Conservation (phyloP, 176 grass and related monocot species). For the Hordeum marinum region DNA sequence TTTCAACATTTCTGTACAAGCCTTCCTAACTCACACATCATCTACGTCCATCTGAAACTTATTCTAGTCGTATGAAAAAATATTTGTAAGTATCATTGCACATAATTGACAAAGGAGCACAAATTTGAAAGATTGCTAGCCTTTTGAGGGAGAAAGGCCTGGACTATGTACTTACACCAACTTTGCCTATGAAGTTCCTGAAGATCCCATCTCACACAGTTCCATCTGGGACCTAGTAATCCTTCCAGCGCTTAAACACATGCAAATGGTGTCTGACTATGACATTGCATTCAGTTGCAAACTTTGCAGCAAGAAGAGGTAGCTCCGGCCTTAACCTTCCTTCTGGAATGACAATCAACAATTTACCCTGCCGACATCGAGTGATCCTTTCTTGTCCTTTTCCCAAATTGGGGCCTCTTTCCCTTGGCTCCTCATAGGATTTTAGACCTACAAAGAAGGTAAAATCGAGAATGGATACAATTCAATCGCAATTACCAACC, state of each 20-base stretch:
- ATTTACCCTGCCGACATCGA: not conserved
- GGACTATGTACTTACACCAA: not conserved
- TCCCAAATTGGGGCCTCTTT: not conserved
- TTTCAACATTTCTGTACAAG: not conserved
- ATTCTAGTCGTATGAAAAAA: not conserved
- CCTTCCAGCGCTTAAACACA: not conserved
- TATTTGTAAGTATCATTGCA: not conserved
- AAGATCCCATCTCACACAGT: not conserved
- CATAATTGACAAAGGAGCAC: not conserved
- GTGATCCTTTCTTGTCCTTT: not conserved
- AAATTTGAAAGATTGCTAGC: not conserved
- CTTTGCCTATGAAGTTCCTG: not conserved
- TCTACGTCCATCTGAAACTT: not conserved
- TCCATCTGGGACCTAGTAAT: not conserved
- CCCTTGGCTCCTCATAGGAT: not conserved
- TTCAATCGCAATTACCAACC: not conserved
- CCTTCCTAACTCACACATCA: not conserved
- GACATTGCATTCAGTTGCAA: conserved; percentile 9
- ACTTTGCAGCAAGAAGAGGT: conserved; percentile 11
- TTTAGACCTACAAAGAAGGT: not conserved
- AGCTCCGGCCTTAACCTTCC: not conserved
- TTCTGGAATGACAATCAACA: not conserved
- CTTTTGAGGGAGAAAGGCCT: not conserved
- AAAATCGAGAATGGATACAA: not conserved
- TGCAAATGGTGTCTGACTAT: not conserved